Conservation (phyloP, 768 basidiomycete species). For the Amanita polypyramis region DNA sequence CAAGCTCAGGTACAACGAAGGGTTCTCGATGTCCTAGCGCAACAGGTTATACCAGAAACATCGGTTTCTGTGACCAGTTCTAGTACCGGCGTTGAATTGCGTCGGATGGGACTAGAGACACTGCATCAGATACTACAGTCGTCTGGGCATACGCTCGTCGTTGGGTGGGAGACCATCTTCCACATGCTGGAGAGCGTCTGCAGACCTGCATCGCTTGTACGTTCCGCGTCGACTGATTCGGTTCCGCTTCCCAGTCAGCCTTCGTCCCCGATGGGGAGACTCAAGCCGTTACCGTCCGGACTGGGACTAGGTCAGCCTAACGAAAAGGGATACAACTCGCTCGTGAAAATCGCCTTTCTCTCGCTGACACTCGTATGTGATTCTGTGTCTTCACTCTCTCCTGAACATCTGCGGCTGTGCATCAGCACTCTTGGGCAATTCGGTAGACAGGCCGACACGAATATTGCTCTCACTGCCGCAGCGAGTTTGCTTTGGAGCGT, state of each 20-base stretch:
- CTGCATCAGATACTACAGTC: conserved; percentile 85
- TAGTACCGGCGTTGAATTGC: conserved; percentile 58
- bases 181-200: conserved; percentile 88
- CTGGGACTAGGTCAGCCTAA: conserved; percentile 45
- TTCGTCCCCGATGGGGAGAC: conserved; percentile 24
- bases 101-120: conserved; percentile 82
- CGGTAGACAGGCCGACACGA: conserved; percentile 88
- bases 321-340: conserved; percentile 60
- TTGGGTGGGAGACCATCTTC: conserved; percentile 93
- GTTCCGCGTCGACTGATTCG: conserved; percentile 22
- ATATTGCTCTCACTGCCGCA: conserved; percentile 90
- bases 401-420: conserved; percentile 75
- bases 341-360: conserved; percentile 91
- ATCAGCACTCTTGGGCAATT: conserved; percentile 88
- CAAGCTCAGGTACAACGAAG: conserved; percentile 69
- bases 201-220: conserved; percentile 32
- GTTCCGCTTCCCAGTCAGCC: conserved; percentile 26
- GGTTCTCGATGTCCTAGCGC: conserved; percentile 75
- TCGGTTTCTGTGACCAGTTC: conserved; percentile 22
- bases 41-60: conserved; percentile 57
- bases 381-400: conserved; percentile 72
- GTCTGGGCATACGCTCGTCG: conserved; percentile 83
- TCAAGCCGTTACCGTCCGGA: conserved; percentile 36
- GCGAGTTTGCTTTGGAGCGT: conserved; percentile 93
- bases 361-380: conserved; percentile 93